These are phyloP conservation scores for Clonostachys solani DNA, from an alignment of 2,329 filamentous ascomycete genomes.

Conservation along the genomic window DNA sequence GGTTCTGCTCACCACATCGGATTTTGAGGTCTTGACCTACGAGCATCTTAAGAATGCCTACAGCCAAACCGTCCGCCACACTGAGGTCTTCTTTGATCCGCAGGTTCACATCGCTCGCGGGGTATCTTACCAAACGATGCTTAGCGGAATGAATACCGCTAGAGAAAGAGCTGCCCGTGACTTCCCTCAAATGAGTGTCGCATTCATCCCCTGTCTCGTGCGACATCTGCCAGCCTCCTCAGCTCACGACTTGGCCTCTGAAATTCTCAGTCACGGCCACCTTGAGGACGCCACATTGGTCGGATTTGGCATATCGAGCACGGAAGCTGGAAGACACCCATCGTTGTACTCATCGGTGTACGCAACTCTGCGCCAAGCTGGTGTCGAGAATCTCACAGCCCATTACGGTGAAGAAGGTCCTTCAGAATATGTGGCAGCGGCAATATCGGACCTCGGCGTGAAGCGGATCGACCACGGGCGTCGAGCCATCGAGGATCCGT, in stretches of 20 bases:
- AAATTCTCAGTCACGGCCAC: constrained; percentile 18
- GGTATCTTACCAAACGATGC: constrained; percentile 55
- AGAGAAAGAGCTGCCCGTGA: constrained; percentile 52
- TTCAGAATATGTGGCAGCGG: constrained; percentile 48
- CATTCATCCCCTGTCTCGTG: constrained; percentile 68
- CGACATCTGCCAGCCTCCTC: constrained; percentile 68
- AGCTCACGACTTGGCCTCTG: constrained; percentile 54
- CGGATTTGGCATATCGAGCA: constrained; percentile 40
- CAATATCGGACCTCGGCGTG: constrained; percentile 55
- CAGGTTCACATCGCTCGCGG: constrained; percentile 65
- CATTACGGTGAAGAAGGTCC: constrained; percentile 46
- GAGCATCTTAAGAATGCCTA: constrained; percentile 64
- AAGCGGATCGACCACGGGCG: constrained; percentile 73
- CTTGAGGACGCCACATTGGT: constrained; percentile 26
- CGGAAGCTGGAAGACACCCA: constrained; percentile 38
- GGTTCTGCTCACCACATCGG: constrained; percentile 17
- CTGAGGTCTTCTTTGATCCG: constrained; percentile 76
- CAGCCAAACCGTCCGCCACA: constrained; percentile 61
- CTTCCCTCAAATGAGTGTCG: constrained; percentile 53
- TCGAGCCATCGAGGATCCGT: constrained; percentile 52
- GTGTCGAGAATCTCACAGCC: constrained; percentile 34
- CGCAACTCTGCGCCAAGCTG: constrained; percentile 26
- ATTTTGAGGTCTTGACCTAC: constrained; percentile 69
- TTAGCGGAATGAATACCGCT: constrained; percentile 57
- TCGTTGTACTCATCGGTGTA: constrained; percentile 36